phyloP scores from a whole-genome alignment of 306 rosid genomes.

The Quercus robur region DNA sequence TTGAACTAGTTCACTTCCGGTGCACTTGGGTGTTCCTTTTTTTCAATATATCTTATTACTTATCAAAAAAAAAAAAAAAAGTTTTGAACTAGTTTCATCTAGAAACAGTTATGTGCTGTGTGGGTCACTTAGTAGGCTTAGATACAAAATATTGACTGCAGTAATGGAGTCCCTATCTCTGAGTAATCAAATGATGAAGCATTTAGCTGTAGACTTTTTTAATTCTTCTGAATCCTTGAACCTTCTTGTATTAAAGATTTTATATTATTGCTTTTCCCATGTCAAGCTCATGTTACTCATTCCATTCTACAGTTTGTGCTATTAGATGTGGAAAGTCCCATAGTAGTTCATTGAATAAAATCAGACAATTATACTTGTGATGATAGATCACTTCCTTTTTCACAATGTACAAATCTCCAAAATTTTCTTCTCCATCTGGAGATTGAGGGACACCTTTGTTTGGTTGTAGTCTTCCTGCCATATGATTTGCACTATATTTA shows the following conservation, averaged over 20 bases:
- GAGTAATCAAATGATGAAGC: not conserved
- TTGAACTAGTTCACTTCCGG: not conserved
- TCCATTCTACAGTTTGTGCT: not conserved
- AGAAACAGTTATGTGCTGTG: not conserved
- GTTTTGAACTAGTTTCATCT: not conserved
- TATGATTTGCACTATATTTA: not conserved
- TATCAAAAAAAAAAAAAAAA: too few species aligned
- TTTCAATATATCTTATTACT: too few species aligned
- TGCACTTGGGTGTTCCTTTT: too few species aligned
- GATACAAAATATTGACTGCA: not conserved
- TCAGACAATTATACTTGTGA: not conserved
- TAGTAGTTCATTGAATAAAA: not conserved
- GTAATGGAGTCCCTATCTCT: not conserved
- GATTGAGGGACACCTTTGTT: not conserved
- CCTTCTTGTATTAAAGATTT: not conserved
- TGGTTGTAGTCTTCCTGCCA: not conserved
- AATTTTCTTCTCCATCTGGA: not conserved
- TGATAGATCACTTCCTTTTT: not conserved
- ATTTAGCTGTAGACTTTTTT: not conserved
- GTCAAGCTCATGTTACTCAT: too few species aligned
- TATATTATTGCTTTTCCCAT: too few species aligned
- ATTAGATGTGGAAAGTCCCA: not conserved
- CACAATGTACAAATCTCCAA: not conserved
- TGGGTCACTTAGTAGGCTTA: not conserved
- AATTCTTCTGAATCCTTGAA: not conserved